A percentile compares a stretch with the other conserved stretches of the same genome.
Conservation (phyloP, 306 rosid species). For the Carpinus fangiana region DNA sequence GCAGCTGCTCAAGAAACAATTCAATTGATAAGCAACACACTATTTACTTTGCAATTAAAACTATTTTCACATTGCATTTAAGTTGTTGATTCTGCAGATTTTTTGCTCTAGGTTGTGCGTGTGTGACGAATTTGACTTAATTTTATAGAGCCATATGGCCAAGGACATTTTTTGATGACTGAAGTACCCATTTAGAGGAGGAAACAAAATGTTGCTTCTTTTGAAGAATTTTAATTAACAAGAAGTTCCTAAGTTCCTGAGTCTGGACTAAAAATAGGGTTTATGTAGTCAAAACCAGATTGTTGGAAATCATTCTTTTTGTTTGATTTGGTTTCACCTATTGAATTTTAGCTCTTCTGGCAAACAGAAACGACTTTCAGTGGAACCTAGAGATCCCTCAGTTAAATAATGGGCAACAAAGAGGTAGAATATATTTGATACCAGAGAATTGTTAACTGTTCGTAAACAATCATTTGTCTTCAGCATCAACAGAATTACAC, state of each 20-base stretch:
- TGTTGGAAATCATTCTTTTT: background rate
- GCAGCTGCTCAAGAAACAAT: slow-evolving; percentile 56
- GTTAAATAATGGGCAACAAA: slow-evolving; percentile 25
- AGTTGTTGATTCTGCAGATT: background rate
- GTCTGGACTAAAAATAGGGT: background rate
- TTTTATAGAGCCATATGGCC: background rate
- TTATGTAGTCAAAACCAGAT: background rate
- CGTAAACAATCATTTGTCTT: slow-evolving; percentile 97
- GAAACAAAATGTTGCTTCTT: no score
- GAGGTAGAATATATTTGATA: slow-evolving; percentile 33
- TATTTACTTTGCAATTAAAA: background rate
- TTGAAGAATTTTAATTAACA: background rate
- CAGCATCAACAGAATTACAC: slow-evolving; percentile 90
- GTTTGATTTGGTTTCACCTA: background rate
- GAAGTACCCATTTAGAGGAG: background rate
- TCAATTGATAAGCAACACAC: slow-evolving; percentile 4
- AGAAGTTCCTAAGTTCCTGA: background rate
- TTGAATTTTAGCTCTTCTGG: background rate
- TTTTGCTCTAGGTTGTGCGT: background rate
- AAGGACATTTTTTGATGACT: background rate
- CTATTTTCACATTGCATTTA: no score
- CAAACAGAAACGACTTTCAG: slow-evolving; percentile 3
- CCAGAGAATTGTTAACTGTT: slow-evolving; percentile 85
- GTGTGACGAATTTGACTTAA: background rate
- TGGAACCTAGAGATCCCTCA: slow-evolving; percentile 8